Conservation (phyloP, 1,139 yeast genomes). For the Suzukiozyma palmioleophila region DNA sequence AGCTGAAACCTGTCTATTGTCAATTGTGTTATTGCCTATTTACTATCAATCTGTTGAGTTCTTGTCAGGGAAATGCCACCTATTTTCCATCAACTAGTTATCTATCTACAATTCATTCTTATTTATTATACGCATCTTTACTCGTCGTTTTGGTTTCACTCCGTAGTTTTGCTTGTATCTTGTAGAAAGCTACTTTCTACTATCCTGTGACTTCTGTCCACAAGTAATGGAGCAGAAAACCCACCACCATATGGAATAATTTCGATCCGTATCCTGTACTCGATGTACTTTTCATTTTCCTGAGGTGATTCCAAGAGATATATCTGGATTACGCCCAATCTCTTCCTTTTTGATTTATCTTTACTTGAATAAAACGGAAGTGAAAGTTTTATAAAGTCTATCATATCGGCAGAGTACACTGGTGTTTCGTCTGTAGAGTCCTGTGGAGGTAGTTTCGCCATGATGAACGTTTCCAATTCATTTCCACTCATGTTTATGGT, state of each 20-base stretch:
- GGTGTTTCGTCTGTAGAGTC: constrained; percentile 6
- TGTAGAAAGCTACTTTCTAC: constrained; percentile 13
- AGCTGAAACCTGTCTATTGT: no score
- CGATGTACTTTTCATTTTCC: constrained; percentile 9
- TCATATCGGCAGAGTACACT: constrained; percentile 9
- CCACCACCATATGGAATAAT: constrained; percentile 20
- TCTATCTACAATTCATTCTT: no score
- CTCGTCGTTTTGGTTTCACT: no score
- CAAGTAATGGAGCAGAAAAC: background rate
- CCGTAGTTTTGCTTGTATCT: background rate
- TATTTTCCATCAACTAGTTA: no score
- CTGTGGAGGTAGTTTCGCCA: constrained; percentile 8
- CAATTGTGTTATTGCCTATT: no score
- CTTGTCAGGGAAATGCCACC: no score
- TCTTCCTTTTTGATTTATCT: constrained; percentile 13
- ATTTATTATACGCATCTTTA: no score
- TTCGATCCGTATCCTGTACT: constrained; percentile 22
- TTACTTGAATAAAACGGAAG: constrained; percentile 25
- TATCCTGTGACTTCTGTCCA: background rate
- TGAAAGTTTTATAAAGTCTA: constrained; percentile 30
- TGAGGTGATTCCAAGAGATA: constrained; percentile 22
- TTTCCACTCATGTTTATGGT: constrained; percentile 19
- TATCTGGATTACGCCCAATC: constrained; percentile 33
- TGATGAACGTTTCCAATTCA: constrained; percentile 29
- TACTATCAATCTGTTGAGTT: no score